phyloP scores from a whole-genome alignment of 139 green algal species.

The Haematococcus lacustris region DNA sequence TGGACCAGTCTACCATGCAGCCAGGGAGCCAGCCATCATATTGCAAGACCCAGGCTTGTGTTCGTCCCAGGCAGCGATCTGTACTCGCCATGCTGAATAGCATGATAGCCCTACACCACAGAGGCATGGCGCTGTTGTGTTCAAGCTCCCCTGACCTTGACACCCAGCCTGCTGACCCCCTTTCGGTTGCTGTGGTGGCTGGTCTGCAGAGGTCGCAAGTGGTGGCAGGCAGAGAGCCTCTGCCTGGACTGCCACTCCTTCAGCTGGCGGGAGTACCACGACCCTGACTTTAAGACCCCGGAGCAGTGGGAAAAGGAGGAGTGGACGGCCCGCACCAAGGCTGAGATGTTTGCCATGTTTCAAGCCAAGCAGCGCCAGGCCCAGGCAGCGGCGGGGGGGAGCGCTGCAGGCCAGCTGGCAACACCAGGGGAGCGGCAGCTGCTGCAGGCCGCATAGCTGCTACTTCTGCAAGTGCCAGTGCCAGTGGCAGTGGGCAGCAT shows the following conservation, averaged over 20 bases:
- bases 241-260: slow-evolving; percentile 87
- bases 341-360: background rate
- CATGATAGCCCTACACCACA: background rate
- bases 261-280: slow-evolving; percentile 68
- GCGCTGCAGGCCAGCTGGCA: too few species aligned
- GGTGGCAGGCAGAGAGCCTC: slow-evolving; percentile 79
- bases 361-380: too few species aligned
- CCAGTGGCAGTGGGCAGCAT: too few species aligned
- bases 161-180: too few species aligned
- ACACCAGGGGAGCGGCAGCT: too few species aligned
- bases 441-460: too few species aligned
- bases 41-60: background rate
- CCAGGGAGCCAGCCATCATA: background rate
- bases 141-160: background rate
- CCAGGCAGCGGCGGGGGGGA: too few species aligned
- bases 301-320: slow-evolving; percentile 76
- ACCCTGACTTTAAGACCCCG: slow-evolving; percentile 88
- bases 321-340: background rate
- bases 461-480: too few species aligned
- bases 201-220: slow-evolving; percentile 60
- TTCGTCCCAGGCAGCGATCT: background rate
- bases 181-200: background rate
- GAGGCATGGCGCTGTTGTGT: background rate
- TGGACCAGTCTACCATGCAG: background rate
- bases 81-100: background rate